Conservation (phyloP, 768 basidiomycete genomes). For the Scleroderma citrinum region DNA sequence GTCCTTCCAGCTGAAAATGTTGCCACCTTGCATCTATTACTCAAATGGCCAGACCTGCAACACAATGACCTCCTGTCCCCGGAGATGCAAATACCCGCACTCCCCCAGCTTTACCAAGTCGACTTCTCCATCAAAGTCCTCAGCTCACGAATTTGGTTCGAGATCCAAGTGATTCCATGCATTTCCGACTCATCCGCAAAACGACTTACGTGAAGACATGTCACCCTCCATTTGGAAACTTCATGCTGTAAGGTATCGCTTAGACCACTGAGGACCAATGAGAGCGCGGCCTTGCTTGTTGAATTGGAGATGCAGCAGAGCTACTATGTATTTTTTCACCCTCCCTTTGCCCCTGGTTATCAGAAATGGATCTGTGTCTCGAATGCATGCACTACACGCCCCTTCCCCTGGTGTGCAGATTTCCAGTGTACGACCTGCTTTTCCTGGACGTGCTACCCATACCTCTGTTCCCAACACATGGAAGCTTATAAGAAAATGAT, state of each 20-base stretch:
- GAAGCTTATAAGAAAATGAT: too few relatives aligned
- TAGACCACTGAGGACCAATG: too few relatives aligned
- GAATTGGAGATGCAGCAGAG: constrained; percentile 27
- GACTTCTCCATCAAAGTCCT: constrained; percentile 32
- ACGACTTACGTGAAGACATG: constrained; percentile 37
- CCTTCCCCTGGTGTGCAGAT: constrained; percentile 41
- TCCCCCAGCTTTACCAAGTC: constrained; percentile 16
- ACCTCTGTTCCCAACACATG: too few relatives aligned
- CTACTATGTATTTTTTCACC: constrained; percentile 15
- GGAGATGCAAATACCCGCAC: constrained; percentile 1
- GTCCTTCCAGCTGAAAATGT: constrained; percentile 30
- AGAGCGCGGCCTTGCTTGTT: too few relatives aligned
- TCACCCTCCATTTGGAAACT: too few relatives aligned
- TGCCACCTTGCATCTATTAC: constrained; percentile 24
- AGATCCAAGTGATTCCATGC: constrained; percentile 23
- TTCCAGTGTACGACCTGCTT: constrained; percentile 55
- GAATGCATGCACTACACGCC: too few relatives aligned
- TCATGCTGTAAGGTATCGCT: too few relatives aligned
- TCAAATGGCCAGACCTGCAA: constrained; percentile 11
- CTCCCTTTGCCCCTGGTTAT: too few relatives aligned
- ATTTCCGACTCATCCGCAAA: constrained; percentile 31
- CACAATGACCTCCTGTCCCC: too few relatives aligned
- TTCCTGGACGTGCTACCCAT: constrained; percentile 43
- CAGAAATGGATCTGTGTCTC: neutral
- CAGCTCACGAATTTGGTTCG: constrained; percentile 32